These are phyloP conservation scores for Suillus brevipes DNA, from an alignment of 768 basidiomycete species.

Conservation along the genomic window DNA sequence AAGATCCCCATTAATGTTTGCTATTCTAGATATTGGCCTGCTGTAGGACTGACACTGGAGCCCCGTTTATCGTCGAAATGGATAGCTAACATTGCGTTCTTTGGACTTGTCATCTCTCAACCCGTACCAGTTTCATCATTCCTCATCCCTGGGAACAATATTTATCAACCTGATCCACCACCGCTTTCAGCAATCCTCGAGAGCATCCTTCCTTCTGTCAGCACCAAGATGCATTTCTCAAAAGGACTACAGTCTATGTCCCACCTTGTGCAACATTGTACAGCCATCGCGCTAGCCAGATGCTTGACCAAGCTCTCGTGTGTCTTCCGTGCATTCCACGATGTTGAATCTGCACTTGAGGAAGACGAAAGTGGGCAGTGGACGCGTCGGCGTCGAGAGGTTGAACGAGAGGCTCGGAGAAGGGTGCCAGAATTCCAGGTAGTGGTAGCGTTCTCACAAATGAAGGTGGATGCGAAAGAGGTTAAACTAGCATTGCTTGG, in stretches of 20 bases:
- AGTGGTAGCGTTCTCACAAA: constrained; percentile 79
- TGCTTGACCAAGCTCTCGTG: constrained; percentile 70
- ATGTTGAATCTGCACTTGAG: constrained; percentile 54
- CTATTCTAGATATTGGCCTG: constrained; percentile 66
- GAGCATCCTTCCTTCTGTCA: constrained; percentile 73
- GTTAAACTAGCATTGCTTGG: constrained; percentile 62
- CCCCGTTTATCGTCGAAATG: constrained; percentile 87
- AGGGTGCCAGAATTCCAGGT: constrained; percentile 88
- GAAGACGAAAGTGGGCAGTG: constrained; percentile 74
- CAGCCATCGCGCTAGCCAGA: constrained; percentile 74
- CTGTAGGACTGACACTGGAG: constrained; percentile 70
- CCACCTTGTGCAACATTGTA: constrained; percentile 82
- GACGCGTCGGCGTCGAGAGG: constrained; percentile 60
- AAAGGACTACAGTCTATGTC: constrained; percentile 77
- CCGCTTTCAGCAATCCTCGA: constrained; percentile 69
- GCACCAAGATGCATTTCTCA: constrained; percentile 72
- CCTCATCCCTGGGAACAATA: constrained; percentile 43
- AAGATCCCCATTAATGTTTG: constrained; percentile 15
- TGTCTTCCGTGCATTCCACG: constrained; percentile 50
- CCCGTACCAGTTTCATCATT: constrained; percentile 69
- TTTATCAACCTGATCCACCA: constrained; percentile 75
- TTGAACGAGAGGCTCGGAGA: constrained; percentile 73
- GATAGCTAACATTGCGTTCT: constrained; percentile 86
- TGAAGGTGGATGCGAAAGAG: constrained; percentile 30
- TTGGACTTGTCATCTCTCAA: constrained; percentile 75